Conservation (phyloP, 2,329 filamentous ascomycete genomes). For the Cladosporium sp. region DNA sequence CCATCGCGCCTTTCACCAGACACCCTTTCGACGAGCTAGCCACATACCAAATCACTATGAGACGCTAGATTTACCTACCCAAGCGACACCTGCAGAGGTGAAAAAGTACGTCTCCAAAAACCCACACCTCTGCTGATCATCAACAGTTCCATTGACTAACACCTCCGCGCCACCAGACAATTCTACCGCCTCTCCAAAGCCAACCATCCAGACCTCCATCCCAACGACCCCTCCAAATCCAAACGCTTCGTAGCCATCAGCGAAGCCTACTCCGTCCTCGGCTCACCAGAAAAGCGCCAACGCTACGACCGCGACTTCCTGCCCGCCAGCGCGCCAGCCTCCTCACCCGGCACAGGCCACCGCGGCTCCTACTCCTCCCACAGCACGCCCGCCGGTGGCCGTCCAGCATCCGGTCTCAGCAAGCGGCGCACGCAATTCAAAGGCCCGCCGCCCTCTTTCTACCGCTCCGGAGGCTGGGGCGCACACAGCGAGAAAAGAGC, state of each 20-base stretch:
- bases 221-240: constrained; percentile 63
- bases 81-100: constrained; percentile 69
- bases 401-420: constrained; percentile 76
- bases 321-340: constrained; percentile 17
- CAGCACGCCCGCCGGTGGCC: constrained; percentile 56
- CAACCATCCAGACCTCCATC: constrained; percentile 91
- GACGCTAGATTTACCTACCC: constrained; percentile 64
- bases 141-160: not conserved
- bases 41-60: constrained; percentile 69
- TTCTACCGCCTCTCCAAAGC: constrained; percentile 90
- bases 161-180: constrained; percentile 28
- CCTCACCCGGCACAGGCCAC: constrained; percentile 44
- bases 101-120: constrained; percentile 67
- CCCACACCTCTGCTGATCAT: not conserved
- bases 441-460: constrained; percentile 87
- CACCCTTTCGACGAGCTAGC: constrained; percentile 33
- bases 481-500: constrained; percentile 55
- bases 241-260: constrained; percentile 55
- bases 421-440: constrained; percentile 69
- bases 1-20: constrained; percentile 39
- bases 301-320: constrained; percentile 73
- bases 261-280: constrained; percentile 32
- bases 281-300: constrained; percentile 64
- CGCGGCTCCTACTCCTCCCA: constrained; percentile 46
- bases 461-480: constrained; percentile 74